Evolutionary conservation across 2,329 filamentous ascomycete species (phyloP).

Genomic region (Cercospora canescens): DNA sequence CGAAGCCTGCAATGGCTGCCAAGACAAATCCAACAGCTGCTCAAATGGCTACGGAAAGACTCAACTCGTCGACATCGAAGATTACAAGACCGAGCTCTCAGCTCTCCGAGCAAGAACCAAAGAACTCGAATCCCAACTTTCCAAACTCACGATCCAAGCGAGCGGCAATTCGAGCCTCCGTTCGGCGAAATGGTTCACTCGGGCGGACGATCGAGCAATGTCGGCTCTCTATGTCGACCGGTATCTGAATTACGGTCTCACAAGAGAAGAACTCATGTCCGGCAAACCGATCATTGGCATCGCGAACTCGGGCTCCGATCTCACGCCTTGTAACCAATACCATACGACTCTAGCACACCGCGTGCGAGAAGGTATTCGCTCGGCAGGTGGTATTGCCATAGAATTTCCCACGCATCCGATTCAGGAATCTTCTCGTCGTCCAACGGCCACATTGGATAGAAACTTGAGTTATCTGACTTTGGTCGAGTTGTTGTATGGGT

Average conservation of each 20-base stretch:
- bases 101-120: conserved; percentile 31
- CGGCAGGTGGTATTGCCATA: conserved; percentile 33
- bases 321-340: conserved; percentile 35
- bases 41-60: neutral
- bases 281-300: conserved; percentile 35
- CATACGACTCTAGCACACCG: conserved; percentile 32
- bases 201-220: conserved; percentile 32
- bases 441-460: conserved; percentile 34
- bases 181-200: conserved; percentile 33
- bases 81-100: conserved; percentile 33
- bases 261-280: conserved; percentile 31
- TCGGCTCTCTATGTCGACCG: conserved; percentile 35
- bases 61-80: conserved; percentile 31
- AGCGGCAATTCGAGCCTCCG: conserved; percentile 22
- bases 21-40: conserved; percentile 14
- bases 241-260: conserved; percentile 34
- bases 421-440: conserved; percentile 31
- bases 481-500: conserved; percentile 34
- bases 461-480: conserved; percentile 33
- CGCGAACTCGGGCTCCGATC: conserved; percentile 33
- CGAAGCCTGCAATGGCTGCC: conserved; percentile 23
- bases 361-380: conserved; percentile 33
- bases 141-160: conserved; percentile 21
- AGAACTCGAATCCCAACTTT: conserved; percentile 32
- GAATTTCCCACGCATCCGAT: conserved; percentile 37